Evolutionary conservation across 495 filamentous ascomycete species (phyloP), one percentile per base, ranked within the genome.

Genomic region (Talaromyces thailandensis): DNA sequence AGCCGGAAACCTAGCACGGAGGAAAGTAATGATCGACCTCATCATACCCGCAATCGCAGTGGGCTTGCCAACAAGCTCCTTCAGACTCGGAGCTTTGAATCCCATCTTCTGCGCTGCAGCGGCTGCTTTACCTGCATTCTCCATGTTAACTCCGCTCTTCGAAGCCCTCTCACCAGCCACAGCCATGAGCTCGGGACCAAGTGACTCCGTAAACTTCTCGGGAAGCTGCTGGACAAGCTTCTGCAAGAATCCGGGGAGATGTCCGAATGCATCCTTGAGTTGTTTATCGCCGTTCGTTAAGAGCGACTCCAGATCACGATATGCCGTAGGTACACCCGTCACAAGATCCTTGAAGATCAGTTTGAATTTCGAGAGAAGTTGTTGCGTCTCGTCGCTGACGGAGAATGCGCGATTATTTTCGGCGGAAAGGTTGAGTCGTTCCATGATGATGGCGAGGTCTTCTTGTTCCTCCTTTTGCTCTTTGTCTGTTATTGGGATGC

Each of bases 261-360:
- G 78, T 9, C 87, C 83, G 75, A 88, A 98, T 40, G 87, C 87
- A 62, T 89, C 82, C 64, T 87, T 82, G 1, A 98, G 77, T 61
- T 88, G 84, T 48, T 83, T 82, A 67, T 94, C 90, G 23, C 85
- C 87, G 69, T 90, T 88, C 14, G 89, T 90, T 32, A 98, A 79
- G 16, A 98, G 86, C 66, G 81, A 76, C 28, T 90, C 84, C 11
- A 98, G 86, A 73, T 98, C 94, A 68, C 88, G 83, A 70, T 95
- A 96, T 14, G 94, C 94, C 0, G 93, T 95, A 25, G 93, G 93
- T 6, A 89, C 93, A 58, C 93, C 93, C 70, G 91, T 93, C 62
- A 90, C 81, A n/a, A 96, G 77, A 71, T 97, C 93, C 67, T 91
- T 93, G 64, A 98, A 86, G 31, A 97, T 86, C 45, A 91, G 75